Evolutionary conservation across 1,284 basidiomycete genomes (phyloP).

Genomic region (Irpex sp.): DNA sequence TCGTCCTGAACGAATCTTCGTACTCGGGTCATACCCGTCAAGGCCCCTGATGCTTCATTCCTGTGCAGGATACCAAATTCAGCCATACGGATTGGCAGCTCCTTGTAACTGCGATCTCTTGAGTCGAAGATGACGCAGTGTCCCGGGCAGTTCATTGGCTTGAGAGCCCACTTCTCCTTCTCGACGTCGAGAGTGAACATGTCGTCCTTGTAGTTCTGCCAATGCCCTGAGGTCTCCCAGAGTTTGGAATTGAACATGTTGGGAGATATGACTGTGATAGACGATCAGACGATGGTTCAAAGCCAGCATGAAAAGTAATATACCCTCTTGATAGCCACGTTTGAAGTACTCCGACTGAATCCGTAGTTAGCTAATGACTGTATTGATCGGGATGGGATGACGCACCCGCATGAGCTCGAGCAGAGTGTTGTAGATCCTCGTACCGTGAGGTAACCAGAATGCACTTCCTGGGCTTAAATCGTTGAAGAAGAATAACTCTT

Average conservation of each 20-base stretch:
- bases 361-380: not conserved
- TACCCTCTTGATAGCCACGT: slow-evolving; percentile 83
- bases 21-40: slow-evolving; percentile 92
- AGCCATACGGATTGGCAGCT: slow-evolving; percentile 94
- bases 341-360: slow-evolving; percentile 74
- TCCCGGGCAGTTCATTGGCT: slow-evolving; percentile 99
- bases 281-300: too few relatives aligned
- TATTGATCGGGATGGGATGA: slow-evolving; percentile 11
- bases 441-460: slow-evolving; percentile 97
- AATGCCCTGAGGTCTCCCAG: slow-evolving; percentile 98
- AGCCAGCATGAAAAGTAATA: too few relatives aligned
- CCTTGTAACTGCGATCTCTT: slow-evolving; percentile 91
- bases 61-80: slow-evolving; percentile 98
- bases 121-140: slow-evolving; percentile 97
- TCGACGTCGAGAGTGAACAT: slow-evolving; percentile 95
- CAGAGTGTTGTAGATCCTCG: slow-evolving; percentile 94
- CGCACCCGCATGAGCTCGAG: slow-evolving; percentile 85
- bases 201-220: slow-evolving; percentile 96
- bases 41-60: slow-evolving; percentile 93
- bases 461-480: slow-evolving; percentile 92
- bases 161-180: slow-evolving; percentile 92
- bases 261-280: slow-evolving; percentile 79
- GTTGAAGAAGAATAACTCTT: slow-evolving; percentile 99
- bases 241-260: slow-evolving; percentile 98
- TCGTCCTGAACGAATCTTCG: slow-evolving; percentile 97